Evolutionary conservation across 2,329 filamentous ascomycete species (phyloP).

Genomic region (Pestalotiopsis sp.): DNA sequence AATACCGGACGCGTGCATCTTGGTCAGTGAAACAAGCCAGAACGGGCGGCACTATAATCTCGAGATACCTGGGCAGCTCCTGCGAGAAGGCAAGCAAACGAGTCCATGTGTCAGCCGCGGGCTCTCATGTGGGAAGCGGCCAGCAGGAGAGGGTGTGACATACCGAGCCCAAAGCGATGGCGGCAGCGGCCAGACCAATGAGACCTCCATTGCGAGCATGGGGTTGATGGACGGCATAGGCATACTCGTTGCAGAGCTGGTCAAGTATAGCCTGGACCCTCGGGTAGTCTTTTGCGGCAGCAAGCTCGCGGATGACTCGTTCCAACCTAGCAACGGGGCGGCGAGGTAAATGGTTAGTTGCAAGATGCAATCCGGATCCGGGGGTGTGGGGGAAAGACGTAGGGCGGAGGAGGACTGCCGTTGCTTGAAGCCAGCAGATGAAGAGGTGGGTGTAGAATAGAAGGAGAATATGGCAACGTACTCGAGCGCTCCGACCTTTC

Average conservation of each 20-base stretch:
- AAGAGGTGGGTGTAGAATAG: conserved; percentile 10
- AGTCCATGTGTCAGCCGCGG: background rate
- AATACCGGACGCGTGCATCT: conserved; percentile 95
- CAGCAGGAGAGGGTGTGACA: conserved; percentile 37
- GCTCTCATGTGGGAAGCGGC: background rate
- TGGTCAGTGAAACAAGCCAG: conserved; percentile 97
- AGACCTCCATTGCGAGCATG: conserved; percentile 95
- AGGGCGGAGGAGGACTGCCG: background rate
- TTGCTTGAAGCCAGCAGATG: background rate
- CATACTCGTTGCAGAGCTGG: conserved; percentile 96
- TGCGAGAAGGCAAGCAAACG: conserved; percentile 38
- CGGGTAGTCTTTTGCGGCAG: conserved; percentile 75
- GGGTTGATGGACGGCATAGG: conserved; percentile 94
- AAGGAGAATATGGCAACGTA: conserved; percentile 49
- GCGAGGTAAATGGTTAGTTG: conserved; percentile 3
- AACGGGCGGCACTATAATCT: conserved; percentile 93
- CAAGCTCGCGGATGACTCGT: conserved; percentile 83
- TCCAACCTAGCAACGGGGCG: conserved; percentile 67
- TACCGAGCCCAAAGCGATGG: conserved; percentile 91
- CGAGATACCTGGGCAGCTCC: conserved; percentile 89
- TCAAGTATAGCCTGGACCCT: conserved; percentile 87
- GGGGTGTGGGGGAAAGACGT: background rate
- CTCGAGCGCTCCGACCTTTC: conserved; percentile 96
- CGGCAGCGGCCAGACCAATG: conserved; percentile 92
- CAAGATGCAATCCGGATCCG: background rate